Evolutionary conservation across 2,329 filamentous ascomycete species (phyloP).

Genomic region (Alternaria sp.): DNA sequence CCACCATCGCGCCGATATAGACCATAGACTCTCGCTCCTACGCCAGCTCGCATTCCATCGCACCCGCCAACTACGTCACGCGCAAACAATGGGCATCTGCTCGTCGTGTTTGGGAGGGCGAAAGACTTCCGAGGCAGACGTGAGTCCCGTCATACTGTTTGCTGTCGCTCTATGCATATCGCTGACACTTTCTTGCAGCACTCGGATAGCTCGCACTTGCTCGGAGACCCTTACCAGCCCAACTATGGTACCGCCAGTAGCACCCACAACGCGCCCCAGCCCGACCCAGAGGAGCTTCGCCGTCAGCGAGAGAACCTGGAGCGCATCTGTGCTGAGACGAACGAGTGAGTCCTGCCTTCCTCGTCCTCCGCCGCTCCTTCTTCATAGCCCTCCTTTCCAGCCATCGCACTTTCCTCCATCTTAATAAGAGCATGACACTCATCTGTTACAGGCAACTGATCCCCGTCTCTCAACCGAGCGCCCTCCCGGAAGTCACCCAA

Average conservation of each 20-base stretch:
- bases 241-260: slow-evolving; percentile 56
- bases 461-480: slow-evolving; percentile 57
- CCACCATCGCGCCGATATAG: slow-evolving; percentile 11
- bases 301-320: slow-evolving; percentile 59
- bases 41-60: slow-evolving; percentile 3
- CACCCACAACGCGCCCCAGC: slow-evolving; percentile 51
- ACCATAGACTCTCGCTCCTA: neutral
- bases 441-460: slow-evolving; percentile 58
- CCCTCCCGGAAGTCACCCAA: slow-evolving; percentile 49
- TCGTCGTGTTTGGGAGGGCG: slow-evolving; percentile 59
- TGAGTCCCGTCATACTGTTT: slow-evolving; percentile 37
- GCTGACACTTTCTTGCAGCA: slow-evolving; percentile 51
- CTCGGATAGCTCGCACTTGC: slow-evolving; percentile 58
- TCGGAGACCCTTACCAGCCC: slow-evolving; percentile 55
- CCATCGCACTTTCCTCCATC: neutral
- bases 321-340: slow-evolving; percentile 59
- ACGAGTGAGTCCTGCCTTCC: slow-evolving; percentile 50
- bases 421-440: slow-evolving; percentile 13
- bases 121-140: slow-evolving; percentile 55
- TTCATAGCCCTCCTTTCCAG: neutral
- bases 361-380: slow-evolving; percentile 9
- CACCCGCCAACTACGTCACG: neutral
- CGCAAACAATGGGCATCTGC: slow-evolving; percentile 59
- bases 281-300: slow-evolving; percentile 60
- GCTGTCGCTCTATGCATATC: slow-evolving; percentile 12